Base-by-base conservation (phyloP, 2,329 filamentous ascomycete genomes). In the Phyllosticta paracitricarpa region DNA sequence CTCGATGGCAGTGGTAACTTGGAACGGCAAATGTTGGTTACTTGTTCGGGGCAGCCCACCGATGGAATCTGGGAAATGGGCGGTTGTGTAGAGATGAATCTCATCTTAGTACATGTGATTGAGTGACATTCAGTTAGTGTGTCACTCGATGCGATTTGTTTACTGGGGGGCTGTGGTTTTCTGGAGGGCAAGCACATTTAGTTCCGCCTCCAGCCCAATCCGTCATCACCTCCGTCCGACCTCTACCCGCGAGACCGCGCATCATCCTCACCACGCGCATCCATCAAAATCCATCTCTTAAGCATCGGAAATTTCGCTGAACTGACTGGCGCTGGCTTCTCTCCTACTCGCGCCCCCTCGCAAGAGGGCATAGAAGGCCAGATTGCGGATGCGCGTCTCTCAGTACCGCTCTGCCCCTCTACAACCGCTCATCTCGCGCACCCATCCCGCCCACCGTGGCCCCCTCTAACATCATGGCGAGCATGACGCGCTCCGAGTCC, bases 401-500 rank as follows among this genome's bases (percentile, higher is more conserved):
- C 59, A 57, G 35, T 64, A 60, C 65, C 51, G 63, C 64, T 26
- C 51, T 61, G 64, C 72, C 59, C 55, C 54, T 55, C 54, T 53
- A 51, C 69, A 64, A 59, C 69, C 68, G 64, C 59, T 63, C 58
- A 57, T 61, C 53, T 33, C 51, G 58, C 52, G 35, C 65, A 61
- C 64, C 54, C 63, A 63, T 25, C 26, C 61, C 65, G 62, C 63
- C 68, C 70, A 69, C 57, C 51, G 51, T 48, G 48, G 25, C 25
- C 69, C 62, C 61, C 61, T 61, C 63, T 63, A 57, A 58, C 65
- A 51, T 65, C 65, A 76, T 76, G 73, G 70, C 73, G 61, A 70
- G 68, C 65, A 73, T 72, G 24, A 72, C 72, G 57, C 71, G 70
- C 52, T 71, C 73, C 28, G 71, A 75, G 57, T 70, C 72, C 51